These are phyloP conservation scores for Aspergillus fischeri DNA, from an alignment of 2,329 filamentous ascomycete species.

Conservation along the genomic window DNA sequence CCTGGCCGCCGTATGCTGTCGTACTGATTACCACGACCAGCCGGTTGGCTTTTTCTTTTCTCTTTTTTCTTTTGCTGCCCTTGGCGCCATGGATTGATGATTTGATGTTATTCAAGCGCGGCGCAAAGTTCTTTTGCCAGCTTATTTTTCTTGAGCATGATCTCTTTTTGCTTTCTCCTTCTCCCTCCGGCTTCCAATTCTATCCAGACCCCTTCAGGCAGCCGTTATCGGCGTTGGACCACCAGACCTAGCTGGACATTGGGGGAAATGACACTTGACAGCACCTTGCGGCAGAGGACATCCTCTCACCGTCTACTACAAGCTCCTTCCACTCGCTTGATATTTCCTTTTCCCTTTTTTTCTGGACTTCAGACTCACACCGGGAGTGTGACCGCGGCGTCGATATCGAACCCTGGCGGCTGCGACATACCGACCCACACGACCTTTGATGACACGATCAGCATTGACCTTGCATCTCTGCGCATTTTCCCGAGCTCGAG, in stretches of 20 bases:
- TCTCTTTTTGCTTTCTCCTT: slow-evolving; percentile 13
- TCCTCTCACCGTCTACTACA: neutral
- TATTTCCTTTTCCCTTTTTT: slow-evolving; percentile 10
- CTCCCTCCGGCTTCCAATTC: slow-evolving; percentile 10
- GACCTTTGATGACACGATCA: neutral
- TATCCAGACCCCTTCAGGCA: neutral
- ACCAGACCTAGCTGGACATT: neutral
- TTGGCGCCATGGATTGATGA: slow-evolving; percentile 24
- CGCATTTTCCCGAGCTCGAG: neutral
- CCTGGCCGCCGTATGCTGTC: slow-evolving; percentile 44
- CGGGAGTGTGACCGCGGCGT: slow-evolving; percentile 7
- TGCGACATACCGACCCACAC: neutral
- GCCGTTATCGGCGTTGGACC: neutral
- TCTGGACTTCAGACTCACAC: neutral
- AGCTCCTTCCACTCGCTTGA: slow-evolving; percentile 17
- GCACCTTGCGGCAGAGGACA: neutral
- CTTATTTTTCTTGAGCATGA: slow-evolving; percentile 4
- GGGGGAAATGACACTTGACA: neutral
- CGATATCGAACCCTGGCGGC: neutral
- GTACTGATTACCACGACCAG: slow-evolving; percentile 25
- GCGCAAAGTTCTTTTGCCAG: slow-evolving; percentile 5
- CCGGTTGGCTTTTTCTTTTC: neutral
- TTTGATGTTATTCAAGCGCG: slow-evolving; percentile 13
- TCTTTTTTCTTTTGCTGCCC: slow-evolving; percentile 14
- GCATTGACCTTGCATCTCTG: neutral